Conservation (phyloP, 2,329 filamentous ascomycete genomes). For the Colletotrichum sp. region DNA sequence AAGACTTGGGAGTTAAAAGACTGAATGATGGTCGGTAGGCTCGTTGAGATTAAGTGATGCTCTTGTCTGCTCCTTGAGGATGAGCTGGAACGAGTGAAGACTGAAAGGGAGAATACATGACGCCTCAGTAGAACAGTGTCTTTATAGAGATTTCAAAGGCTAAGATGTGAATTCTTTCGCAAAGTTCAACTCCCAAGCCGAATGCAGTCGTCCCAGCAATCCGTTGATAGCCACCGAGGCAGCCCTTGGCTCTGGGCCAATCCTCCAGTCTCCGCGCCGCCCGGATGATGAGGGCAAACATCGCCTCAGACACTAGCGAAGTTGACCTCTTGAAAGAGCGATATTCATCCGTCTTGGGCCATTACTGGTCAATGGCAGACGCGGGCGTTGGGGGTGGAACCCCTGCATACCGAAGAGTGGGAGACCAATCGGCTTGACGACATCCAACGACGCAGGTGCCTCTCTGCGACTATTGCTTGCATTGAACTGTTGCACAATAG, state of each 20-base stretch:
- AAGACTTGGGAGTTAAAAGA: neutral
- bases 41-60: neutral
- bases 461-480: neutral
- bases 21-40: neutral
- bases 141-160: neutral
- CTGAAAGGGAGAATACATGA: neutral
- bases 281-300: neutral
- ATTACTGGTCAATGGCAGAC: neutral
- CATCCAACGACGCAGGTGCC: neutral
- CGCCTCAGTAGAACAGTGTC: neutral
- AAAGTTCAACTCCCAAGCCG: accelerated
- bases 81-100: neutral
- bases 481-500: neutral
- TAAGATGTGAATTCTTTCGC: accelerated
- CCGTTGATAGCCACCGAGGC: accelerated
- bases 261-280: neutral
- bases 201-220: neutral
- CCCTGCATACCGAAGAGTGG: neutral
- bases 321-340: neutral
- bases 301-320: neutral
- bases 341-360: neutral
- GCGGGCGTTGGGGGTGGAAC: neutral
- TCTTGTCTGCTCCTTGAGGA: neutral
- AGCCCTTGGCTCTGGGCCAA: neutral
- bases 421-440: neutral